Evolutionary conservation across 305 asterid genomes (phyloP).

Genomic region (Fraxinus ornus): DNA sequence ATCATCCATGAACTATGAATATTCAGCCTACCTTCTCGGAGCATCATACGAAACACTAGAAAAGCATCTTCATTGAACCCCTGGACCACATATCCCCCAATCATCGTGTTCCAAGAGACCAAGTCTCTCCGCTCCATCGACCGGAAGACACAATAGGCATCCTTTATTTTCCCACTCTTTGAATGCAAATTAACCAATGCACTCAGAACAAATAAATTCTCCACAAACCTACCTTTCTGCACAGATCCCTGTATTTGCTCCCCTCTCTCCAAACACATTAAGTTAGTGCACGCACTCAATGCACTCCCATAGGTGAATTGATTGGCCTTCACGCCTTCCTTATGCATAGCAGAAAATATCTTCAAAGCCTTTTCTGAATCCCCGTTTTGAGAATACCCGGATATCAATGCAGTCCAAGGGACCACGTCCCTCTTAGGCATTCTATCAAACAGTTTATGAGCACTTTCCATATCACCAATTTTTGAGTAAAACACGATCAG

Average conservation of each 20-base stretch:
- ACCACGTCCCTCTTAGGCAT: slow-evolving; percentile 40
- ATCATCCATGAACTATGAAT: not conserved
- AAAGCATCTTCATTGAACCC: slow-evolving; percentile 35
- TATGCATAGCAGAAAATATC: slow-evolving; percentile 41
- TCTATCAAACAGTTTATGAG: slow-evolving; percentile 39
- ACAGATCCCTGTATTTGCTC: slow-evolving; percentile 49
- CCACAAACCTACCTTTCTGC: slow-evolving; percentile 44
- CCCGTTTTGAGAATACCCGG: slow-evolving; percentile 45
- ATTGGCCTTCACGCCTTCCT: slow-evolving; percentile 46
- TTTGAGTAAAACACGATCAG: slow-evolving; percentile 41
- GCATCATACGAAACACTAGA: slow-evolving; percentile 41
- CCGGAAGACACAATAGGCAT: slow-evolving; percentile 43
- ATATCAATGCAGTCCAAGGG: slow-evolving; percentile 50
- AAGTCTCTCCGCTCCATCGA: slow-evolving; percentile 47
- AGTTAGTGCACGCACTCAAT: slow-evolving; percentile 44
- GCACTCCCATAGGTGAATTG: slow-evolving; percentile 63
- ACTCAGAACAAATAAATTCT: slow-evolving; percentile 51
- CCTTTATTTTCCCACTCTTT: slow-evolving; percentile 54
- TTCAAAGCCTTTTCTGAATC: slow-evolving; percentile 38
- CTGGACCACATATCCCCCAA: slow-evolving; percentile 53
- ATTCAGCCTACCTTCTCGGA: slow-evolving; percentile 38
- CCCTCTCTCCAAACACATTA: slow-evolving; percentile 41
- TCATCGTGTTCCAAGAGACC: slow-evolving; percentile 60
- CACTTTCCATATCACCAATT: slow-evolving; percentile 32
- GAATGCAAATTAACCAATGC: slow-evolving; percentile 59